Percentiles rank a stretch among this genome's conserved stretches.
Conservation (phyloP, 257 asterid genomes). For the Plantago major region DNA sequence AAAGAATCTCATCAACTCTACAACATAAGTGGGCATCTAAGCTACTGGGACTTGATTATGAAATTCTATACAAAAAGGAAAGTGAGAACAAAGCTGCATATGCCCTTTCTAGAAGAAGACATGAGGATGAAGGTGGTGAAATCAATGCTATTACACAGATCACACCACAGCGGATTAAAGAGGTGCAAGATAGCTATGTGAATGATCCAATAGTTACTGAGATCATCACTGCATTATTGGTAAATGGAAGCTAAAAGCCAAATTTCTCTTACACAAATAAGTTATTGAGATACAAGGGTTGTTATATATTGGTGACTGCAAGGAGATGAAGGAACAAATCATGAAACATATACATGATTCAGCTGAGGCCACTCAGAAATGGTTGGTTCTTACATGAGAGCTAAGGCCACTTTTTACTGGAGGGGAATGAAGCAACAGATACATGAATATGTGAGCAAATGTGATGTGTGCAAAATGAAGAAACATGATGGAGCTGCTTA, state of each 20-base stretch:
- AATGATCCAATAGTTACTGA: too few species aligned
- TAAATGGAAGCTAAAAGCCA: fast-evolving
- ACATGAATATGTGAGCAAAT: background rate
- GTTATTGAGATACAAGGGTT: background rate
- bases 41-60: constrained; percentile 5
- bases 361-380: background rate
- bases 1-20: background rate
- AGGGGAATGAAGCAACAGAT: background rate
- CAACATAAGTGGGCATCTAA: constrained; percentile 4
- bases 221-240: too few species aligned
- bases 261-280: background rate
- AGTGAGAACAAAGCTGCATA: background rate
- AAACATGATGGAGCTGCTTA: background rate
- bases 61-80: background rate
- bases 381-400: background rate
- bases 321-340: background rate
- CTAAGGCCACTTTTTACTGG: background rate
- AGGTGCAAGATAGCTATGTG: too few species aligned
- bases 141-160: too few species aligned
- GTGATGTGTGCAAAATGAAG: background rate
- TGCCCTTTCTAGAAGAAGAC: background rate
- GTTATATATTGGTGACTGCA: background rate
- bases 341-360: background rate
- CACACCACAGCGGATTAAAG: too few species aligned
- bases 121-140: too few species aligned